Conservation (phyloP, 257 asterid genomes). For the Nicotiana tomentosiformis region DNA sequence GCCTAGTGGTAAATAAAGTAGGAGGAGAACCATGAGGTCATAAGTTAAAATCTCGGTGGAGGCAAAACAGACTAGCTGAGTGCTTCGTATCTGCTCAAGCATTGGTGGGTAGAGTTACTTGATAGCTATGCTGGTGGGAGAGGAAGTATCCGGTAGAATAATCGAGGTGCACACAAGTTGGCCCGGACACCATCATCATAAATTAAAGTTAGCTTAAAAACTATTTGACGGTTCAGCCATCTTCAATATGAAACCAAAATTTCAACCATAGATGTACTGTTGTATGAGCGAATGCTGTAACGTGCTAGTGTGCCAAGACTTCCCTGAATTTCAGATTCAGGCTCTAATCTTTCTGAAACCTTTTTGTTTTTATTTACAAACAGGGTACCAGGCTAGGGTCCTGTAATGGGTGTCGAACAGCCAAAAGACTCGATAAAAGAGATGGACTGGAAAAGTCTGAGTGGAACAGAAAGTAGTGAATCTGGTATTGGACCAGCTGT, state of each 20-base stretch:
- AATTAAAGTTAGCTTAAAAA: neutral
- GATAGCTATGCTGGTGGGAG: too few relatives aligned
- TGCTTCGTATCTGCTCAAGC: too few relatives aligned
- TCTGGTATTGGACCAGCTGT: constrained; percentile 37
- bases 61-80: too few relatives aligned
- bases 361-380: neutral
- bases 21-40: too few relatives aligned
- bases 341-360: neutral
- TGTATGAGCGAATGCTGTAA: neutral
- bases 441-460: constrained; percentile 58
- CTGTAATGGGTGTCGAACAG: constrained; percentile 39
- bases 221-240: neutral
- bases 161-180: too few relatives aligned
- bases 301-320: neutral
- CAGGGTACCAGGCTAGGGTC: constrained; percentile 1
- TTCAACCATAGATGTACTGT: neutral
- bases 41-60: too few relatives aligned
- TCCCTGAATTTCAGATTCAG: neutral
- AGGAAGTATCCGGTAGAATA: too few relatives aligned
- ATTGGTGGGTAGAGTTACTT: too few relatives aligned
- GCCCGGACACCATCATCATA: neutral
- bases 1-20: too few relatives aligned
- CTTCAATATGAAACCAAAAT: neutral
- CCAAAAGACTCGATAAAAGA: constrained; percentile 40
- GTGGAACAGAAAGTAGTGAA: constrained; percentile 29